A percentile compares a stretch with the other conserved stretches of the same genome.
Conservation (phyloP, 129 eudicot species). For the Helichrysum umbraculigerum region DNA sequence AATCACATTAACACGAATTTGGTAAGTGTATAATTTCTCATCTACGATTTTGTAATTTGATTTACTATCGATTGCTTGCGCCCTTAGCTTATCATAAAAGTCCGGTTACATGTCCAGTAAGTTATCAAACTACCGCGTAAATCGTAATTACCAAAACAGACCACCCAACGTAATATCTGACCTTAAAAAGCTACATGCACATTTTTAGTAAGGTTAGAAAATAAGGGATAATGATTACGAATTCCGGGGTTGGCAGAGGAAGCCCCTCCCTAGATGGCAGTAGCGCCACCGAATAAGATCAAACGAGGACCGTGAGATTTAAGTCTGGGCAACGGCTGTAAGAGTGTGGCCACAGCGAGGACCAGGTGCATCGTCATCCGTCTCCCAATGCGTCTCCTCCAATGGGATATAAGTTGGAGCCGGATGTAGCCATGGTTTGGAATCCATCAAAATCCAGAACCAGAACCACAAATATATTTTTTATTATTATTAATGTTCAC, state of each 20-base stretch:
- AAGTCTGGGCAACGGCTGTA: slow-evolving; percentile 77
- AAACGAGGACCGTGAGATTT: slow-evolving; percentile 85
- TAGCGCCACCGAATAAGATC: slow-evolving; percentile 87
- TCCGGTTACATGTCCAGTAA: too few species aligned
- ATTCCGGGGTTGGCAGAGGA: slow-evolving; percentile 61
- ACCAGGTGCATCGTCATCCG: slow-evolving; percentile 82
- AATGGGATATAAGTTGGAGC: slow-evolving; percentile 66
- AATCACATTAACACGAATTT: too few species aligned
- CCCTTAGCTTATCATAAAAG: too few species aligned
- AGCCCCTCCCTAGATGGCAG: slow-evolving; percentile 86
- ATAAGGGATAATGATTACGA: slow-evolving; percentile 32
- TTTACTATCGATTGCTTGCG: too few species aligned
- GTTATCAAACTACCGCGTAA: too few species aligned
- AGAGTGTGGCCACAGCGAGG: slow-evolving; percentile 92
- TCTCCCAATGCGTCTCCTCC: slow-evolving; percentile 70
- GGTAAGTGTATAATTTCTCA: too few species aligned
- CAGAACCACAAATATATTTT: too few species aligned
- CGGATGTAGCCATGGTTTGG: slow-evolving; percentile 76
- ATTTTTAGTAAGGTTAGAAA: not conserved
- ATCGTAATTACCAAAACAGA: too few species aligned
- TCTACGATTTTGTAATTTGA: too few species aligned
- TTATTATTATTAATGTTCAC: not conserved
- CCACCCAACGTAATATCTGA: too few species aligned
- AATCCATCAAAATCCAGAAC: slow-evolving; percentile 28
- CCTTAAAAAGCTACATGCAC: too few species aligned